phyloP scores from a whole-genome alignment of 2,329 filamentous ascomycete genomes.

The Metarhizium robertsii region DNA sequence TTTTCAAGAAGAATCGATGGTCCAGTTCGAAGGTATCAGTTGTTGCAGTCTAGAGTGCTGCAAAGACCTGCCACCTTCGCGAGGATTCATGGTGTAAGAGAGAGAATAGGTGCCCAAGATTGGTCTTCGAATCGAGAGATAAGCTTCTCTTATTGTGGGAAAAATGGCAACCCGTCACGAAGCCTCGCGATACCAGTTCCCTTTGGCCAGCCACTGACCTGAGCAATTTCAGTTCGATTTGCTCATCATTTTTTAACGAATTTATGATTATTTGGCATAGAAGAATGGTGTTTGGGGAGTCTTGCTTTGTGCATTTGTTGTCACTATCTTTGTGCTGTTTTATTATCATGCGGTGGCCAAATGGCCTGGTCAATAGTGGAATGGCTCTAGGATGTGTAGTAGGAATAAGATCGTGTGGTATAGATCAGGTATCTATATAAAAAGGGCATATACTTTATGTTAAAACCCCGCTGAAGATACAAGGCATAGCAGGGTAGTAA shows the following conservation, averaged over 20 bases:
- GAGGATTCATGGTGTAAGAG: background rate
- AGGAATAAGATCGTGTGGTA: background rate
- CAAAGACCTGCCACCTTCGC: background rate
- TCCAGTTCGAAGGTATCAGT: constrained; percentile 11
- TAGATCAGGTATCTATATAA: too few relatives aligned
- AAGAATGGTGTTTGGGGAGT: background rate
- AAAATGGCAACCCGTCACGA: too few relatives aligned
- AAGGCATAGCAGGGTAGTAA: background rate
- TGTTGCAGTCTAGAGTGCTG: constrained; percentile 6
- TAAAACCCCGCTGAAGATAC: too few relatives aligned
- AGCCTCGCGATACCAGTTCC: background rate
- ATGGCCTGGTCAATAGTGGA: background rate
- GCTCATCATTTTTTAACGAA: background rate
- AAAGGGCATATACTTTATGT: too few relatives aligned
- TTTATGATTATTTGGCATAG: background rate
- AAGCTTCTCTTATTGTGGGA: background rate
- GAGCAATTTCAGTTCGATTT: background rate
- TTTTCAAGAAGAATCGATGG: constrained; percentile 17
- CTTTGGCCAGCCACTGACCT: background rate
- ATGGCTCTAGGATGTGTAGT: background rate
- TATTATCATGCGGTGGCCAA: background rate
- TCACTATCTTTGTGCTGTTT: background rate
- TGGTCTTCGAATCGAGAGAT: background rate
- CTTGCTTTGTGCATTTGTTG: background rate
- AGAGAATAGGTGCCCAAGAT: background rate